Evolutionary conservation across 495 filamentous ascomycete genomes (phyloP).

Genomic region (Penicillium diatomitis): DNA sequence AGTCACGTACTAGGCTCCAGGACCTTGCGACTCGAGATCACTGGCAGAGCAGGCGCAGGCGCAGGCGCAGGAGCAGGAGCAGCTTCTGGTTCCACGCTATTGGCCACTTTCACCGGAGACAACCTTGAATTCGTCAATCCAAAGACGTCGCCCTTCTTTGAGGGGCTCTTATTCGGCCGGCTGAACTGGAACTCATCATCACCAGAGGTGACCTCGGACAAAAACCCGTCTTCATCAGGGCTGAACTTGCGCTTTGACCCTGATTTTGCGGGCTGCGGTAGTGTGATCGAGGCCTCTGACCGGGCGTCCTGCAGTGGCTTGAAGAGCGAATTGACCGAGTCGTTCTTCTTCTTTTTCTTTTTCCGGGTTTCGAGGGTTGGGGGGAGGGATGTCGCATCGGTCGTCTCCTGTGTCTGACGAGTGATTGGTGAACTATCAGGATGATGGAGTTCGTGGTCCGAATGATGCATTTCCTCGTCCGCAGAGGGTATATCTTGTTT

Average conservation of each 20-base stretch:
- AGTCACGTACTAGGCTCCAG: constrained; percentile 51
- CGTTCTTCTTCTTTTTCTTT: constrained; percentile 31
- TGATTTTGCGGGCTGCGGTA: constrained; percentile 23
- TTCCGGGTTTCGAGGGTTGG: constrained; percentile 30
- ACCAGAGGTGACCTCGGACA: constrained; percentile 13
- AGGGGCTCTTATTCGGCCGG: constrained; percentile 15
- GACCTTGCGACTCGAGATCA: constrained; percentile 35
- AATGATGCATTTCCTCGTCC: no score
- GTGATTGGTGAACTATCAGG: no score
- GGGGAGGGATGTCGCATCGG: constrained; percentile 16
- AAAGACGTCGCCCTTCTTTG: constrained; percentile 1
- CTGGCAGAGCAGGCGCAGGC: constrained; percentile 1
- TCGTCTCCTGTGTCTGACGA: background rate
- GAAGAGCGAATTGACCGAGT: background rate
- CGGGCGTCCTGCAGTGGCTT: background rate
- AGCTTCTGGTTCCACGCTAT: constrained; percentile 9
- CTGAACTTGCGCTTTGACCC: constrained; percentile 57
- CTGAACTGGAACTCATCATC: constrained; percentile 45
- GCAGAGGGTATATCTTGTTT: no score
- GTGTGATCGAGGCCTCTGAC: background rate
- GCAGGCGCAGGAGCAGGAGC: background rate
- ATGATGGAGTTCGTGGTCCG: no score
- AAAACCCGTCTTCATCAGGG: constrained; percentile 38
- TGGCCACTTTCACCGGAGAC: constrained; percentile 14
- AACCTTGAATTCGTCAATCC: constrained; percentile 4